A percentile compares a stretch with the other conserved stretches of the same genome.
These are phyloP conservation scores for Choiromyces venosus DNA, from an alignment of 495 filamentous ascomycete genomes.

Conservation along the genomic window DNA sequence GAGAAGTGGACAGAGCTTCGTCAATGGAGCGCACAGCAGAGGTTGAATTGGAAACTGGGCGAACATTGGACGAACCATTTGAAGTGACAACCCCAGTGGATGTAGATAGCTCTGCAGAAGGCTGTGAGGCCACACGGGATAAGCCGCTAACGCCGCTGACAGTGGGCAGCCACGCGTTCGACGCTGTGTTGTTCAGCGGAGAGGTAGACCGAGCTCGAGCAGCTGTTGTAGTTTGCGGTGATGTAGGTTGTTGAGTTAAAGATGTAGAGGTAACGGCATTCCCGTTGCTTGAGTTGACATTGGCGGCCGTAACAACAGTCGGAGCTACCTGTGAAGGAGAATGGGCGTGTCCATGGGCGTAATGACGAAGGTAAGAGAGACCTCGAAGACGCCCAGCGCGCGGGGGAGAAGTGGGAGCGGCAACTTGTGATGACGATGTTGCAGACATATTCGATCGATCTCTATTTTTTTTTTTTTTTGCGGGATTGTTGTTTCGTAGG, in stretches of 20 bases:
- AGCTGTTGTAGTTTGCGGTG: slow-evolving; percentile 39
- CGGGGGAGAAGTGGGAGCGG: slow-evolving; percentile 22
- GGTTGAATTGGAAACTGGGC: slow-evolving; percentile 14
- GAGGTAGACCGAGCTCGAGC: slow-evolving; percentile 40
- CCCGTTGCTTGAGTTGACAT: slow-evolving; percentile 25
- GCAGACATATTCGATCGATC: slow-evolving; percentile 20
- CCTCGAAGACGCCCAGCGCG: slow-evolving; percentile 36
- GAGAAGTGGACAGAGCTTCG: slow-evolving; percentile 39
- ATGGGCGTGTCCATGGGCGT: slow-evolving; percentile 36
- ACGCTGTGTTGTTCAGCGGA: slow-evolving; percentile 39
- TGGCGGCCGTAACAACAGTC: slow-evolving; percentile 36
- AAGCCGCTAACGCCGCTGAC: slow-evolving; percentile 45
- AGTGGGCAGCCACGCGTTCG: slow-evolving; percentile 46
- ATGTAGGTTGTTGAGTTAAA: slow-evolving; percentile 46
- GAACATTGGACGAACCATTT: slow-evolving; percentile 31
- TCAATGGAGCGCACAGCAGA: slow-evolving; percentile 33
- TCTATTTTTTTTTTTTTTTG: slow-evolving; percentile 7
- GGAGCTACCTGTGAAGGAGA: slow-evolving; percentile 31
- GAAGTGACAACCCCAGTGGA: slow-evolving; percentile 26
- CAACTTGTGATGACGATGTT: slow-evolving; percentile 19
- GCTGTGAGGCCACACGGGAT: slow-evolving; percentile 43
- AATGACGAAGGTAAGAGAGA: slow-evolving; percentile 39
- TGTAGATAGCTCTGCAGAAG: slow-evolving; percentile 38
- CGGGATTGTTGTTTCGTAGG: not conserved
- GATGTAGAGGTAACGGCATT: slow-evolving; percentile 46